Evolutionary conservation across 2,329 filamentous ascomycete genomes (phyloP).

Genomic region (Trichoderma asperellum): DNA sequence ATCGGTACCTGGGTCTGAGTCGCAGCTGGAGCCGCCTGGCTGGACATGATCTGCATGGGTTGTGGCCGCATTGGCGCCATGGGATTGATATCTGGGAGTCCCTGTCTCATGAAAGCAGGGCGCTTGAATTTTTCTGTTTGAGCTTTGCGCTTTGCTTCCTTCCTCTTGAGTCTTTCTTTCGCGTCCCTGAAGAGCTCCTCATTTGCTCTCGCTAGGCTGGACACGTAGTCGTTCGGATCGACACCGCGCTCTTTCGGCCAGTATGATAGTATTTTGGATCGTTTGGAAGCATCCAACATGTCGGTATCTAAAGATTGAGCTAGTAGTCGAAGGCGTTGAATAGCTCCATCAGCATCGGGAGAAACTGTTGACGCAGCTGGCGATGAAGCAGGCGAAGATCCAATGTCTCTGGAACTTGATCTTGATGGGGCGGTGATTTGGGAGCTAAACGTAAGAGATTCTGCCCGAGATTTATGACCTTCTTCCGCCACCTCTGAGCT

Average conservation of each 20-base stretch:
- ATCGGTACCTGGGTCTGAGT: constrained; percentile 41
- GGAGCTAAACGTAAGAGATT: constrained; percentile 21
- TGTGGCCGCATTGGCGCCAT: constrained; percentile 30
- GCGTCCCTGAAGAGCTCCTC: constrained; percentile 44
- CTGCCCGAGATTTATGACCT: constrained; percentile 29
- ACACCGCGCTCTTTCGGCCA: constrained; percentile 48
- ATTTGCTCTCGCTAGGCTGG: constrained; percentile 44
- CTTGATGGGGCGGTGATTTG: constrained; percentile 3
- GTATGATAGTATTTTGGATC: constrained; percentile 41
- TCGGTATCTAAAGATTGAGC: constrained; percentile 38
- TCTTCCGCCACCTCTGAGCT: constrained; percentile 27
- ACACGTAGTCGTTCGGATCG: constrained; percentile 43
- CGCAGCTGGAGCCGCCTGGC: constrained; percentile 41
- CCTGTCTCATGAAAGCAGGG: constrained; percentile 38
- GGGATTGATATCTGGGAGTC: constrained; percentile 29
- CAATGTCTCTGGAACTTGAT: constrained; percentile 28
- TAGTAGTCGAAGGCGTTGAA: constrained; percentile 44
- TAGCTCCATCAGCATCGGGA: constrained; percentile 36
- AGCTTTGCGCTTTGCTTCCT: constrained; percentile 42
- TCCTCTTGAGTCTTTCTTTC: constrained; percentile 41
- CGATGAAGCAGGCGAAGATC: constrained; percentile 34
- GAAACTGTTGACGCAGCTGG: constrained; percentile 33
- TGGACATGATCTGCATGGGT: constrained; percentile 42
- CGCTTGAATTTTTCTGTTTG: constrained; percentile 43
- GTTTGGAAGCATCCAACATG: constrained; percentile 36